A percentile compares a stretch with the other conserved stretches of the same genome.
Conservation (phyloP, 2,329 filamentous ascomycete genomes). For the Fusarium domesticum region DNA sequence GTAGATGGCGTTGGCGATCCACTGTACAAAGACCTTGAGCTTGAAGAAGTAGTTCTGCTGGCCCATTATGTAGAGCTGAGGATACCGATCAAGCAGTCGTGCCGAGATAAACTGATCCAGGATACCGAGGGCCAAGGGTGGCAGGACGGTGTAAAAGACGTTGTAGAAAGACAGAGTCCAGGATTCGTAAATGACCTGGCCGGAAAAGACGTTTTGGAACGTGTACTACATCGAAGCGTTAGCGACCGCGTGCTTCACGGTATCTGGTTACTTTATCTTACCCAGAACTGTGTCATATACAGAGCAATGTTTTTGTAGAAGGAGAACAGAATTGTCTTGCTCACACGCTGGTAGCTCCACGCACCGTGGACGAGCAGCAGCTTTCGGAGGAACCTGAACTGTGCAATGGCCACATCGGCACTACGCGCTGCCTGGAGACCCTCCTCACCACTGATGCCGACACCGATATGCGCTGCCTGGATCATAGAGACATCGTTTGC, state of each 20-base stretch:
- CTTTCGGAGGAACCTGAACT: slow-evolving; percentile 94
- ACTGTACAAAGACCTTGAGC: slow-evolving; percentile 85
- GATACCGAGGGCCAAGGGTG: slow-evolving; percentile 90
- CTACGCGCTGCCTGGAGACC: slow-evolving; percentile 94
- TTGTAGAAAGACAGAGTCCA: slow-evolving; percentile 99
- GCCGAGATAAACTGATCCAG: slow-evolving; percentile 98
- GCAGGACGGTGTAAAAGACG: slow-evolving; percentile 93
- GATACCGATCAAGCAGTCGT: slow-evolving; percentile 88
- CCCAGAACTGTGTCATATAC: slow-evolving; percentile 99
- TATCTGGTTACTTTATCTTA: slow-evolving; percentile 46
- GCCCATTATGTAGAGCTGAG: slow-evolving; percentile 89
- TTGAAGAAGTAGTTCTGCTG: slow-evolving; percentile 94
- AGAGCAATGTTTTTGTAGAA: slow-evolving; percentile 99
- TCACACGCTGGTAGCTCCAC: slow-evolving; percentile 96
- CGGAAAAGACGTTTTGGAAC: slow-evolving; percentile 97
- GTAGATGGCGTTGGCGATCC: slow-evolving; percentile 93
- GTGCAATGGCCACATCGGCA: slow-evolving; percentile 91
- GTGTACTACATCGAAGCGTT: slow-evolving; percentile 63
- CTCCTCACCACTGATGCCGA: slow-evolving; percentile 95
- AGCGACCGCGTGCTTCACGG: slow-evolving; percentile 7
- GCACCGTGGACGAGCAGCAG: slow-evolving; percentile 90
- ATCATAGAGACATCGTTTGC: slow-evolving; percentile 99
- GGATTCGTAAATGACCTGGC: slow-evolving; percentile 96
- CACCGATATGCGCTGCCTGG: slow-evolving; percentile 94
- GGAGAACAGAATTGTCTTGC: slow-evolving; percentile 95